These are phyloP conservation scores for Ceraceosorus bombacis DNA, from an alignment of 1,284 basidiomycete genomes.

Conservation along the genomic window DNA sequence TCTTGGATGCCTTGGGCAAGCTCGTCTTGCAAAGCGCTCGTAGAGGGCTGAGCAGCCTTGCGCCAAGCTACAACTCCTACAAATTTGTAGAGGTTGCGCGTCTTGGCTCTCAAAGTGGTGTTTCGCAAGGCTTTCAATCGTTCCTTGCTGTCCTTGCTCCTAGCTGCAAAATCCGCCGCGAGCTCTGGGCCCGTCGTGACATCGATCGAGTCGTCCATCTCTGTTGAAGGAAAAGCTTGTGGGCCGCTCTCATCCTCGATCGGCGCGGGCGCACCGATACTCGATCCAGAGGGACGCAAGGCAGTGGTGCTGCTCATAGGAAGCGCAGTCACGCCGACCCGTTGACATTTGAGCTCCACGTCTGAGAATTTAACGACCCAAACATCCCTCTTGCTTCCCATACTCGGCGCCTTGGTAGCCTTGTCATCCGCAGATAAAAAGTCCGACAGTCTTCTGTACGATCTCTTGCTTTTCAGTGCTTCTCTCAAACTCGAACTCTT, in stretches of 20 bases:
- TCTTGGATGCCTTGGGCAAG: constrained; percentile 16
- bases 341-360: constrained; percentile 82
- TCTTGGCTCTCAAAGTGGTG: constrained; percentile 35
- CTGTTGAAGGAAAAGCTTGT: no score
- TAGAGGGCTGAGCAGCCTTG: constrained; percentile 12
- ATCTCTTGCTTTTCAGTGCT: constrained; percentile 33
- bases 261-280: constrained; percentile 2
- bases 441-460: constrained; percentile 36
- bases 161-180: constrained; percentile 21
- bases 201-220: neutral
- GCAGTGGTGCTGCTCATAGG: constrained; percentile 63
- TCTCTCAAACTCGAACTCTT: constrained; percentile 18
- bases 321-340: constrained; percentile 77
- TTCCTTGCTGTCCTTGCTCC: constrained; percentile 37
- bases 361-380: constrained; percentile 95
- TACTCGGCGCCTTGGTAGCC: constrained; percentile 33
- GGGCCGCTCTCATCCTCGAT: neutral
- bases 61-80: constrained; percentile 29
- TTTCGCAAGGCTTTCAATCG: constrained; percentile 33
- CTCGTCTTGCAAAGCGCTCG: neutral
- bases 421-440: constrained; percentile 13
- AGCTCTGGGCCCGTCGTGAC: neutral
- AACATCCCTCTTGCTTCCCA: constrained; percentile 60
- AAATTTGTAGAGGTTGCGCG: constrained; percentile 40
- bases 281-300: constrained; percentile 4